Evolutionary conservation across 2,329 filamentous ascomycete genomes (phyloP).

Genomic region (Colletotrichum liriopes): DNA sequence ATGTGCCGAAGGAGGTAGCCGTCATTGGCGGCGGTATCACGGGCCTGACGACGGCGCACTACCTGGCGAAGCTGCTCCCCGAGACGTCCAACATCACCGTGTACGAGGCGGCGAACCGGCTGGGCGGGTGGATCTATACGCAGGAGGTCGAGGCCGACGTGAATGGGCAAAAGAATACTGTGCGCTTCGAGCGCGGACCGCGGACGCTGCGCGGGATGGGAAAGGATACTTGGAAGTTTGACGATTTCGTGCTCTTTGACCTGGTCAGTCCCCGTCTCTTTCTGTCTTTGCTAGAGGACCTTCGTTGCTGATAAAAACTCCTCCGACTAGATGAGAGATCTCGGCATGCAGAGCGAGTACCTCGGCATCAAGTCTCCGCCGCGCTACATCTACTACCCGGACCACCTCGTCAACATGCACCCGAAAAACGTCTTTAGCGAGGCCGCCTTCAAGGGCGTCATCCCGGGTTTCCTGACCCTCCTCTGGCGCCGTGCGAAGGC

Average conservation of each 20-base stretch:
- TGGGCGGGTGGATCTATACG: constrained; percentile 90
- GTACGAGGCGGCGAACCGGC: constrained; percentile 78
- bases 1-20: constrained; percentile 64
- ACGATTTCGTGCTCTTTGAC: constrained; percentile 78
- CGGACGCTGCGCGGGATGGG: constrained; percentile 77
- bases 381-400: constrained; percentile 90
- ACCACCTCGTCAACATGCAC: constrained; percentile 65
- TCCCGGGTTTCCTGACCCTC: constrained; percentile 51
- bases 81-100: constrained; percentile 79
- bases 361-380: constrained; percentile 36
- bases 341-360: constrained; percentile 27
- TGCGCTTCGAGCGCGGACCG: constrained; percentile 89
- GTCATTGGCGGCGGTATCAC: constrained; percentile 88
- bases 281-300: constrained; percentile 42
- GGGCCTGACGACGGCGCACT: constrained; percentile 84
- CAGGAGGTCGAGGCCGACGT: constrained; percentile 71
- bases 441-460: constrained; percentile 52
- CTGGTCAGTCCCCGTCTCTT: constrained; percentile 68
- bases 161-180: constrained; percentile 67
- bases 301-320: constrained; percentile 31
- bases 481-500: constrained; percentile 53
- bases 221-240: constrained; percentile 60
- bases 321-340: constrained; percentile 26
- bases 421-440: constrained; percentile 44
- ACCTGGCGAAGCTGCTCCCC: constrained; percentile 79